Base-by-base conservation (phyloP, 1,284 basidiomycete species). In the Amylostereum chailletii region DNA sequence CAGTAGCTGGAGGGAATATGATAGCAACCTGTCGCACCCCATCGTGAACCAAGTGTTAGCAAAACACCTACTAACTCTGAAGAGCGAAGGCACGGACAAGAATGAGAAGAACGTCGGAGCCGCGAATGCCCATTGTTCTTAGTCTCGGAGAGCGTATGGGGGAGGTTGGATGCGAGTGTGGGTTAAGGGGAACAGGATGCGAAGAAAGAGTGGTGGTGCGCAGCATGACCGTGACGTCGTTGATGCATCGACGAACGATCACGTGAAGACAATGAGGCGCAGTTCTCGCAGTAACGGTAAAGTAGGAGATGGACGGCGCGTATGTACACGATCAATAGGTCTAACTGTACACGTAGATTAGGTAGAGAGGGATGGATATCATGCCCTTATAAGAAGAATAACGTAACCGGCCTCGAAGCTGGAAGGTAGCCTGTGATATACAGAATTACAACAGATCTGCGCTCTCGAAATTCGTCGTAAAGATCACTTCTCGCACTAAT, bases 1-100 rank as follows among this genome's bases (percentile, higher is more conserved):
- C 87, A 0, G 86, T 79, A 1, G 80, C 82, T 5, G 82, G 82
- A 2, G 83, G 83, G 61, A 84, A 83, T 41, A 86, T 57, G 63
- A 95, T 89, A 11, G 90, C 85, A 51, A 90, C 79, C 80, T 87
- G 42, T 4, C 19, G 34, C 30, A 30, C 34, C 11, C n/a, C 31
- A 5, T 38, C 27, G 27, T 26, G n/a, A 29, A 19, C 45, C 3
- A 37, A 32, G 26, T 2, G 30, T 8, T n/a, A 45, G 44, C 34
- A 49, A 30, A 30, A 34, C 33, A 32, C 36, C 30, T 27, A 26
- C 11, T 27, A 26, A 6, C 37, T 42, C 43, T 2, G 36, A 6
- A 27, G 33, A n/a, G 36, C 37, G 26, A 26, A 19, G 40, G 27
- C 32, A 60, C 62, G 37, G 33, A 65, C 64, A 45, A 65, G 54